A percentile compares a stretch with the other conserved stretches of the same genome.
Evolutionary conservation across 73 alveolate genomes (phyloP).

Genomic region (Durusdinium trenchii): DNA sequence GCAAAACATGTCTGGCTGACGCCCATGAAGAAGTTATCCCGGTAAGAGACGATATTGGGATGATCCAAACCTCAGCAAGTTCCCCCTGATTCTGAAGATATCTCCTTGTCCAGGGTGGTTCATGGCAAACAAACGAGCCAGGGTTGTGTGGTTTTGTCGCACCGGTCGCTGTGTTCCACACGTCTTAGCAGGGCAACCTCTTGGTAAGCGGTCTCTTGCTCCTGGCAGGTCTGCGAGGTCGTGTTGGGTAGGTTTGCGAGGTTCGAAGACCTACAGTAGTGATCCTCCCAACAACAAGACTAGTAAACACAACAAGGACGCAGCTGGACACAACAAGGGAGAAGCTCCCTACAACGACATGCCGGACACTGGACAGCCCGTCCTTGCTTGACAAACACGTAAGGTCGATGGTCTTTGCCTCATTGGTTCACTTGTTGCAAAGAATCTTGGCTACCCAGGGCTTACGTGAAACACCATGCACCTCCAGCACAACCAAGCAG

Average conservation of each 20-base stretch:
- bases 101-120: too few relatives aligned
- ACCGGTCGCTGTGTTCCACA: background rate
- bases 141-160: too few relatives aligned
- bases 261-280: too few relatives aligned
- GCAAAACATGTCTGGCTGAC: slow-evolving; percentile 14
- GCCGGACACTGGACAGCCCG: background rate
- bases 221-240: background rate
- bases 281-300: too few relatives aligned
- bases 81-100: too few relatives aligned
- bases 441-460: background rate
- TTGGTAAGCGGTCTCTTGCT: slow-evolving; percentile 81
- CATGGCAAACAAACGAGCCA: background rate
- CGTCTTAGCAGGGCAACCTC: slow-evolving; percentile 80
- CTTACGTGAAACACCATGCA: background rate
- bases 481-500: background rate
- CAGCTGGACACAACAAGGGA: background rate
- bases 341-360: too few relatives aligned
- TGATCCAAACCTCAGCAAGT: slow-evolving; percentile 96
- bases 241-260: too few relatives aligned
- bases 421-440: background rate
- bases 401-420: slow-evolving; percentile 95
- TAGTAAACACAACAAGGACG: too few relatives aligned
- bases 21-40: slow-evolving; percentile 95
- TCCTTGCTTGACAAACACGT: slow-evolving; percentile 95
- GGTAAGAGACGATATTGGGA: slow-evolving; percentile 98